Conservation (phyloP, 225 moss, liverwort and hornwort genomes). For the Anthoceros angustus region DNA sequence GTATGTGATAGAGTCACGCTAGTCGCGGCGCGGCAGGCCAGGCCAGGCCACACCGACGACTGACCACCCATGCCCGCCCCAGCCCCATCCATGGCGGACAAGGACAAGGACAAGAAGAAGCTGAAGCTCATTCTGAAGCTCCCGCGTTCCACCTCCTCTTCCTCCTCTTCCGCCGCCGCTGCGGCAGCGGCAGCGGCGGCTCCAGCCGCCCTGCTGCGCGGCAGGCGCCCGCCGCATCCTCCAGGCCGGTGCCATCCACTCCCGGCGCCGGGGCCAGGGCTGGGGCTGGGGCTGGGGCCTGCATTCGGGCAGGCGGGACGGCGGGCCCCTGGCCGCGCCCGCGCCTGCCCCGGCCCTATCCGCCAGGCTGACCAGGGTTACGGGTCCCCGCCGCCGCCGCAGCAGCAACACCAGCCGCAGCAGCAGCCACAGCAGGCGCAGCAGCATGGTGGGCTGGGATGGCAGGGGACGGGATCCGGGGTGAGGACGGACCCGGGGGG, state of each 20-base stretch:
- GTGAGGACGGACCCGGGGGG: not conserved
- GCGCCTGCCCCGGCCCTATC: not conserved
- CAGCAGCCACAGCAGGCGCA: slow-evolving; percentile 15
- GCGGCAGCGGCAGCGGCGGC: slow-evolving; percentile 9
- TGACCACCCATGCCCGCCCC: slow-evolving; percentile 1
- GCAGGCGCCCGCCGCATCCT: slow-evolving; percentile 2
- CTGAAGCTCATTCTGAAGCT: slow-evolving; percentile 97
- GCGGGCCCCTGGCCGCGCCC: not conserved
- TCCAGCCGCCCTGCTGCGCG: slow-evolving; percentile 20
- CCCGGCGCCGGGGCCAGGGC: not conserved
- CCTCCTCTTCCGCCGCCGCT: slow-evolving; percentile 17
- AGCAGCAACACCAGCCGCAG: slow-evolving; percentile 11
- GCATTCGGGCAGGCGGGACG: not conserved
- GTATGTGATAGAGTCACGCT: not conserved
- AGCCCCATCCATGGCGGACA: slow-evolving; percentile 72
- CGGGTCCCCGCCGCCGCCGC: slow-evolving; percentile 5
- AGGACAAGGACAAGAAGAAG: slow-evolving; percentile 99
- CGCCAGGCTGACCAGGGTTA: not conserved
- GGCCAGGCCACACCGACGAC: slow-evolving; percentile 1
- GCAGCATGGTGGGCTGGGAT: not conserved
- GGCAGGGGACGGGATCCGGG: not conserved
- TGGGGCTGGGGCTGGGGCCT: not conserved
- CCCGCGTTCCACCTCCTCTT: slow-evolving; percentile 35
- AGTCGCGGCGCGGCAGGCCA: not conserved
- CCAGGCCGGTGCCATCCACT: not conserved